These are phyloP conservation scores for Peniophora sp. DNA, from an alignment of 1,284 basidiomycete species.

Conservation along the genomic window DNA sequence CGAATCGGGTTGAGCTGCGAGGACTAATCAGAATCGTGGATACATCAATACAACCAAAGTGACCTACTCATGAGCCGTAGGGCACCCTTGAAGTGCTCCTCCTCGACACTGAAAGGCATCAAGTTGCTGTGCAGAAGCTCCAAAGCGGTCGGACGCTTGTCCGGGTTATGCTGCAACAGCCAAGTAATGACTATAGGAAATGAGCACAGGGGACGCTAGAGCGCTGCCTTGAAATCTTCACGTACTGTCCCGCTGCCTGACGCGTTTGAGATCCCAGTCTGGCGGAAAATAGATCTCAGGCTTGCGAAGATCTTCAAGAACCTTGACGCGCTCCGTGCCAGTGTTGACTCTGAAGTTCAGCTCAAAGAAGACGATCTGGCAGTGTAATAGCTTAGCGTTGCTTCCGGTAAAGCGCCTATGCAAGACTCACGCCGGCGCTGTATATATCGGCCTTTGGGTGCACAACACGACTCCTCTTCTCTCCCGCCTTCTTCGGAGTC, in stretches of 20 bases:
- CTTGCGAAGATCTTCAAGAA: slow-evolving; percentile 73
- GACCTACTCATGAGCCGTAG: slow-evolving; percentile 66
- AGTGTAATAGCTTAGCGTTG: slow-evolving; percentile 3
- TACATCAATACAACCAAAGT: slow-evolving; percentile 6
- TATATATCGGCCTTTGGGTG: slow-evolving; percentile 93
- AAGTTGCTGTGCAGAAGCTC: slow-evolving; percentile 79
- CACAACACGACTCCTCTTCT: slow-evolving; percentile 46
- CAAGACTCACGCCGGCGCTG: slow-evolving; percentile 68
- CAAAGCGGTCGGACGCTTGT: slow-evolving; percentile 76
- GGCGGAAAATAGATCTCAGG: slow-evolving; percentile 70
- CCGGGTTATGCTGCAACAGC: slow-evolving; percentile 81
- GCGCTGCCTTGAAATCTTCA: slow-evolving; percentile 4
- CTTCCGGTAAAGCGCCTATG: neutral
- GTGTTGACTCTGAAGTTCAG: slow-evolving; percentile 93
- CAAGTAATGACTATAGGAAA: slow-evolving; percentile 58
- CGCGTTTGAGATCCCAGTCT: slow-evolving; percentile 62
- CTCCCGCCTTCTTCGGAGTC: slow-evolving; percentile 10
- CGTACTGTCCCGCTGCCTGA: slow-evolving; percentile 63
- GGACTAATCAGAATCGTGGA: slow-evolving; percentile 2
- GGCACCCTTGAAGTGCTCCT: slow-evolving; percentile 81
- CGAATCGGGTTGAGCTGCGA: slow-evolving; percentile 61
- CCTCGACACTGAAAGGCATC: slow-evolving; percentile 69
- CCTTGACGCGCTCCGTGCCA: slow-evolving; percentile 77
- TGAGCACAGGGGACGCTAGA: neutral
- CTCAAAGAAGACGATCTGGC: slow-evolving; percentile 92